Conservation (phyloP, 2,329 filamentous ascomycete genomes). For the Sporothrix phasma region DNA sequence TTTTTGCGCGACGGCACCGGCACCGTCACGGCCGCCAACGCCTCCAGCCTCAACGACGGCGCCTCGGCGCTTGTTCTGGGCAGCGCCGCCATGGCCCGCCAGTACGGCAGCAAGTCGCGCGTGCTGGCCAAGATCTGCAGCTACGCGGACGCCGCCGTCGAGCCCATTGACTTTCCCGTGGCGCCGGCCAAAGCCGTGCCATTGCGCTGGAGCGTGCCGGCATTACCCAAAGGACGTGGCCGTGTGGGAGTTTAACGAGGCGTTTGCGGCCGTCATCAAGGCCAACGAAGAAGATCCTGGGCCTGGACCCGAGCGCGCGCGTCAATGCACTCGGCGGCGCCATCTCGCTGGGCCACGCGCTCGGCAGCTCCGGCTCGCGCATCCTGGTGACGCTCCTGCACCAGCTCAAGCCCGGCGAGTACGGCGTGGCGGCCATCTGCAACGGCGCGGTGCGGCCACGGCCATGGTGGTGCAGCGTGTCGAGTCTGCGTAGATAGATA, state of each 20-base stretch:
- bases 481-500: constrained; percentile 39
- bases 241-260: constrained; percentile 98
- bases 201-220: constrained; percentile 81
- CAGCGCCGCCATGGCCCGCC: constrained; percentile 66
- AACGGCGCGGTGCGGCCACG: constrained; percentile 87
- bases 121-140: constrained; percentile 81
- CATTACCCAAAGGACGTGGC: constrained; percentile 86
- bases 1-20: constrained; percentile 79
- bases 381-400: constrained; percentile 86
- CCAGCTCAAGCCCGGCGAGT: constrained; percentile 84
- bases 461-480: constrained; percentile 85
- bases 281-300: constrained; percentile 82
- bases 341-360: constrained; percentile 81
- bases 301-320: constrained; percentile 58
- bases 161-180: constrained; percentile 87
- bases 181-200: constrained; percentile 84
- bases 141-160: constrained; percentile 80
- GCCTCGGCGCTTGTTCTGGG: constrained; percentile 81
- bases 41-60: constrained; percentile 89
- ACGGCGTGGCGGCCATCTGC: constrained; percentile 91
- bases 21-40: constrained; percentile 89
- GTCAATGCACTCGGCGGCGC: constrained; percentile 87
- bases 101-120: constrained; percentile 57
- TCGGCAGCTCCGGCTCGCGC: constrained; percentile 86
- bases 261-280: constrained; percentile 90